Evolutionary conservation across 2,329 filamentous ascomycete species (phyloP), one percentile per base, ranked within the genome.

Genomic region (Paracamarosporium sp.): DNA sequence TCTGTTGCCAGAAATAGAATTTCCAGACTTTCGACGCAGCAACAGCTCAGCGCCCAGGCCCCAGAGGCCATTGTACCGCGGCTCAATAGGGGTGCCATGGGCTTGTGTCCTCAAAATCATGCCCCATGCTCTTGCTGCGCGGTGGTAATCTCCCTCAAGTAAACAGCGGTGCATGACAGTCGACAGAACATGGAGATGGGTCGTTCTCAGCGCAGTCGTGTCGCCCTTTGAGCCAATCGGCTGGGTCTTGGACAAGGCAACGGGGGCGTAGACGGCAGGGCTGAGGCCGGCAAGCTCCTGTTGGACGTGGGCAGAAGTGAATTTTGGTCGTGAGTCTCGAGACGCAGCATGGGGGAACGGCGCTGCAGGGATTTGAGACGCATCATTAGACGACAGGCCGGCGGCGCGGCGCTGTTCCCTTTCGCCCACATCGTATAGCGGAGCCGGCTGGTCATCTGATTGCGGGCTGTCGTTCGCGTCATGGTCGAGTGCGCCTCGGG

Each of bases 21-120:
- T n/a, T 20, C 11, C 53, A 31, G 64, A 45, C 20, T 57, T 74
- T 61, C 76, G 76, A 15, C 90, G 85, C 78, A 96, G 87, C 55
- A 97, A 78, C 20, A 97, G 86, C 77, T 97, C 93, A 2, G 91
- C 92, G 0, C 92, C 93, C 43, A 97, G 84, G 13, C 89, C 89
- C 94, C 93, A 97, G 63, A 90, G 84, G 33, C 86, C 85, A 67
- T 88, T 83, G 20, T 81, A 81, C 36, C 92, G 85, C 46, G 94
- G 75, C 71, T 97, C 92, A 20, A 93, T 81, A 6, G 79, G 78
- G 46, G 76, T 74, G 3, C 86, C 87, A 56, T 78, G 70, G 24
- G 88, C 79, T 48, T 83, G 85, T 45, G 86, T 83, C 47, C 89
- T 85, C 45, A 93, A 73, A 30, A 97, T 82, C 63, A 96, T 78